phyloP scores from a whole-genome alignment of 2,329 filamentous ascomycete species.

The Cladophialophora chaetospira region DNA sequence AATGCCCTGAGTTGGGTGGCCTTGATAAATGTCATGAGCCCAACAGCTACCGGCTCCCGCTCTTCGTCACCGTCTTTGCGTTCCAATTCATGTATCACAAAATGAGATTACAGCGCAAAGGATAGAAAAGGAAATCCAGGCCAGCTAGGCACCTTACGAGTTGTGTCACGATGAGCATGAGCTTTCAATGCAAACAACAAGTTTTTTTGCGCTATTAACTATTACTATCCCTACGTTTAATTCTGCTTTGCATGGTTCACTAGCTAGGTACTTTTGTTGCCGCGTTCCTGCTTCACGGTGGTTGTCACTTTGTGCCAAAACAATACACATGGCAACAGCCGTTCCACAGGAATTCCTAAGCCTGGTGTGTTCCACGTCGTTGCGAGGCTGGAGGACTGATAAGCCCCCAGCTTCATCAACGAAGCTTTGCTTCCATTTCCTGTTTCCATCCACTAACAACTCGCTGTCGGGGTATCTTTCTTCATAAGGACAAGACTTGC shows the following conservation, averaged over 20 bases:
- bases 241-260: constrained; percentile 17
- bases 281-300: constrained; percentile 10
- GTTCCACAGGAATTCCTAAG: constrained; percentile 14
- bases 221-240: constrained; percentile 25
- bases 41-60: too few relatives aligned
- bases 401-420: constrained; percentile 13
- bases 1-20: too few relatives aligned
- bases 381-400: constrained; percentile 18
- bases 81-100: too few relatives aligned
- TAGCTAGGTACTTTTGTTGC: constrained; percentile 11
- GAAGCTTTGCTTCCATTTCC: constrained; percentile 9
- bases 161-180: too few relatives aligned
- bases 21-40: too few relatives aligned
- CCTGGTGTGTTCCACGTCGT: constrained; percentile 1
- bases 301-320: background rate
- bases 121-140: too few relatives aligned
- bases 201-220: constrained; percentile 25
- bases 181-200: background rate
- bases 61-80: too few relatives aligned
- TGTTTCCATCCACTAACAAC: constrained; percentile 22
- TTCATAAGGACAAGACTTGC: constrained; percentile 32
- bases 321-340: background rate
- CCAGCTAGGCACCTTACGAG: too few relatives aligned
- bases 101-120: too few relatives aligned
- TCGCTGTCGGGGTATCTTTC: constrained; percentile 30